phyloP scores from a whole-genome alignment of 371 early-diverging fungal genomes.

The Mucor ambiguus region DNA sequence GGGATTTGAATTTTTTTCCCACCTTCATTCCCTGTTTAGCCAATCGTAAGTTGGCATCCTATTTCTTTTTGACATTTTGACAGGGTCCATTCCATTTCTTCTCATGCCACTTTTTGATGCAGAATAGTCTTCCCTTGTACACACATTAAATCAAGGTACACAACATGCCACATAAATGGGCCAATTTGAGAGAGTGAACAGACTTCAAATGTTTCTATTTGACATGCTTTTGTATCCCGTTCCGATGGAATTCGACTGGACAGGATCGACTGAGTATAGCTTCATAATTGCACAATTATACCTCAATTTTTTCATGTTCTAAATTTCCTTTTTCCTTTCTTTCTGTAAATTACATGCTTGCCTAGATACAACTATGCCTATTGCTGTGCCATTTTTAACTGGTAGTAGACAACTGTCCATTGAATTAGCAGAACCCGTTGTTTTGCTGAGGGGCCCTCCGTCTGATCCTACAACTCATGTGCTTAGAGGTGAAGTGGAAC shows the following conservation, averaged over 20 bases:
- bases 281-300: background rate
- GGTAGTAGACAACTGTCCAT: slow-evolving; percentile 34
- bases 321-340: slow-evolving; percentile 1
- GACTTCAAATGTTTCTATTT: background rate
- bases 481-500: slow-evolving; percentile 34
- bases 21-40: background rate
- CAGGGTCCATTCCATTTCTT: background rate
- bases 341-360: background rate
- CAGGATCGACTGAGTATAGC: slow-evolving; percentile 12
- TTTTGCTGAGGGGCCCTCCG: slow-evolving; percentile 32
- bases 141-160: background rate
- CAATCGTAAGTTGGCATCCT: background rate
- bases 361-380: slow-evolving; percentile 28
- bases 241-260: slow-evolving; percentile 10
- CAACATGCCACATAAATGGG: background rate
- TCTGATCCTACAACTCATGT: slow-evolving; percentile 36
- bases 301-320: background rate
- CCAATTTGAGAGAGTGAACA: background rate
- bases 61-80: background rate
- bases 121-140: background rate
- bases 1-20: background rate
- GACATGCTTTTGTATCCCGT: slow-evolving; percentile 6
- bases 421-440: slow-evolving; percentile 39
- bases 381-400: slow-evolving; percentile 31
- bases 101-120: background rate